These are phyloP conservation scores for Ganoderma sinense DNA, from an alignment of 1,284 basidiomycete genomes.

Conservation along the genomic window DNA sequence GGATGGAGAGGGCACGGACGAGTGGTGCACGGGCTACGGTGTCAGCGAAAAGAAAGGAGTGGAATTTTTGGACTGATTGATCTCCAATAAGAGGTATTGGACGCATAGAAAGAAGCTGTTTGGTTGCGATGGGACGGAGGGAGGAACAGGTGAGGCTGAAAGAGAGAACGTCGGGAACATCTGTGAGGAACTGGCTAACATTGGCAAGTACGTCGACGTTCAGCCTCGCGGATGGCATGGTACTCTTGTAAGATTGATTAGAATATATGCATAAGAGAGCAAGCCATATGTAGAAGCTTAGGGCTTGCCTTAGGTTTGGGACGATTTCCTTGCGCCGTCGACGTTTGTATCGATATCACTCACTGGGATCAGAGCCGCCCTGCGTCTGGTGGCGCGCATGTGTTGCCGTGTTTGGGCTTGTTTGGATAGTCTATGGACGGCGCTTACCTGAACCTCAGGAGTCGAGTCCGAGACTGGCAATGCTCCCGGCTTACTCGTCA, in stretches of 20 bases:
- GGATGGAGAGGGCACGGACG: not conserved
- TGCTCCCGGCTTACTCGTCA: no score
- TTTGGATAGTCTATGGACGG: no score
- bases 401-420: no score
- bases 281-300: not conserved
- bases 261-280: no score
- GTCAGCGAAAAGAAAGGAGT: not conserved
- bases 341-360: no score
- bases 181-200: not conserved
- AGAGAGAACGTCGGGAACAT: not conserved
- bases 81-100: not conserved
- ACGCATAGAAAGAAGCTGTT: not conserved
- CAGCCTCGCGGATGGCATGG: not conserved
- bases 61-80: not conserved
- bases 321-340: not conserved
- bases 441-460: no score
- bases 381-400: no score
- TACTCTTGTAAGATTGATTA: not conserved
- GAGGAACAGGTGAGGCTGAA: not conserved
- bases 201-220: not conserved
- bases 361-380: no score
- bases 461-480: no score
- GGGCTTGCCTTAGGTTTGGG: not conserved
- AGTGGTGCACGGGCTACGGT: not conserved
- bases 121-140: not conserved